Percentiles rank a stretch among this genome's conserved stretches.
Conservation (phyloP, 495 filamentous ascomycete genomes). For the Aspergillus taichungensis region DNA sequence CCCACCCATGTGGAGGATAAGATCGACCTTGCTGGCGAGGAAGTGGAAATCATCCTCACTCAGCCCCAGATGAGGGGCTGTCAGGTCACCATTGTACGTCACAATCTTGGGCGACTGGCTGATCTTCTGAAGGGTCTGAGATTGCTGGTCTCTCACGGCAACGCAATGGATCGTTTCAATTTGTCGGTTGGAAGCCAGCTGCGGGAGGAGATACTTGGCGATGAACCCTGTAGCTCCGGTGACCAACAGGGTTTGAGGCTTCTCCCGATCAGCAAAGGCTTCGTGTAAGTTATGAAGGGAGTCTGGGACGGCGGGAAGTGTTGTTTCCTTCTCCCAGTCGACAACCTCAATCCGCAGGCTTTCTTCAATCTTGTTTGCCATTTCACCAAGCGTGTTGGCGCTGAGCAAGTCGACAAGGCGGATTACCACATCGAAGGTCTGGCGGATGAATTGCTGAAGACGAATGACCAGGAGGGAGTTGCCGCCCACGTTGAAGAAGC, state of each 20-base stretch:
- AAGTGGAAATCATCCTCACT: conserved; percentile 4
- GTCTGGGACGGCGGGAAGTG: not conserved
- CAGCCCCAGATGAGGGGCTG: conserved; percentile 23
- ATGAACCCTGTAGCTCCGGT: too few species aligned
- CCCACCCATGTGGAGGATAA: conserved; percentile 35
- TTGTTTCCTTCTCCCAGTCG: conserved; percentile 23
- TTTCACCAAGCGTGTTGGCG: conserved; percentile 13
- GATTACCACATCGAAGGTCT: conserved; percentile 9
- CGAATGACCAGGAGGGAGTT: conserved; percentile 23
- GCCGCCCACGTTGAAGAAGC: conserved; percentile 27
- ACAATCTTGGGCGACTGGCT: not conserved
- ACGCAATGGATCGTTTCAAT: too few species aligned
- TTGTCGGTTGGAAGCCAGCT: too few species aligned
- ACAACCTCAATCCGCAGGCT: conserved; percentile 7
- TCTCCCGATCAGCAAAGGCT: too few species aligned
- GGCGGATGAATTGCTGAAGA: conserved; percentile 13
- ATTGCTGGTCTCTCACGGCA: too few species aligned
- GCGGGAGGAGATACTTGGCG: too few species aligned
- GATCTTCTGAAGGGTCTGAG: too few species aligned
- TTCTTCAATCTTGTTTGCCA: conserved; percentile 16
- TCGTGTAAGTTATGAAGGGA: too few species aligned
- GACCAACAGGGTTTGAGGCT: too few species aligned
- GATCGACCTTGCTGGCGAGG: conserved; percentile 17
- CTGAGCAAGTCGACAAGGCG: conserved; percentile 15
- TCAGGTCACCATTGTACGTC: conserved; percentile 24